Evolutionary conservation across 2,329 filamentous ascomycete genomes (phyloP), one percentile per base, ranked within the genome.

Genomic region (Fusarium abutilonis): DNA sequence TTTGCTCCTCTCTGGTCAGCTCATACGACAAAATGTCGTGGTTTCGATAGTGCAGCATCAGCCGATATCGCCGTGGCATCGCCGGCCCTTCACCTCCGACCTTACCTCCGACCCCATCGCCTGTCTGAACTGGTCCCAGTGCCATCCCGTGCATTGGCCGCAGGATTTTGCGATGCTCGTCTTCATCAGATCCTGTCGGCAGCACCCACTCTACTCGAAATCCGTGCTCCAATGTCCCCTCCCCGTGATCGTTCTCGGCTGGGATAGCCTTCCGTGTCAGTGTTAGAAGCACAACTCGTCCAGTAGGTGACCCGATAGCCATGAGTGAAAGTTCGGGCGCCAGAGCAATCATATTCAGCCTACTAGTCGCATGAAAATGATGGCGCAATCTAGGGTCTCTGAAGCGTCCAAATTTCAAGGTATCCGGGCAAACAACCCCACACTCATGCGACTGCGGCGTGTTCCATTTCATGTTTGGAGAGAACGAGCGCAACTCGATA

Each of bases 1-100:
- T 74, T 53, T 72, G 64, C 54, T 73, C 73, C 40, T 78, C 74
- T 23, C 82, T 77, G 40, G 75, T 79, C 50, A 92, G 74, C 73
- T 91, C 87, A 76, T 92, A 93, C 56, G 83, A 88, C 63, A 92
- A 70, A 26, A 93, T 82, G 2, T 84, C 83, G 67, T 91, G 86
- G 73, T 92, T 86, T 55, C 83, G 82, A 72, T 89, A 93, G 72
- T 91, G 87, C 74, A 93, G 75, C 72, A 94, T 83, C 54, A 94
- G 65, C 56, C 89, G 79, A 81, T 88, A 93, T 54, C 84, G 80
- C 62, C 79, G 78, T 56, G 78, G 73, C 29, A 70, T 68, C 60
- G 36, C 60, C 46, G 50, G 51, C 43, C 28, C 65, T 60, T 36
- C 56, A 48, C 38, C 45, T 56, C 55, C 56, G 17, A 50, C 40